Conservation (phyloP, 1,284 basidiomycete species). For the Tilletia caries region DNA sequence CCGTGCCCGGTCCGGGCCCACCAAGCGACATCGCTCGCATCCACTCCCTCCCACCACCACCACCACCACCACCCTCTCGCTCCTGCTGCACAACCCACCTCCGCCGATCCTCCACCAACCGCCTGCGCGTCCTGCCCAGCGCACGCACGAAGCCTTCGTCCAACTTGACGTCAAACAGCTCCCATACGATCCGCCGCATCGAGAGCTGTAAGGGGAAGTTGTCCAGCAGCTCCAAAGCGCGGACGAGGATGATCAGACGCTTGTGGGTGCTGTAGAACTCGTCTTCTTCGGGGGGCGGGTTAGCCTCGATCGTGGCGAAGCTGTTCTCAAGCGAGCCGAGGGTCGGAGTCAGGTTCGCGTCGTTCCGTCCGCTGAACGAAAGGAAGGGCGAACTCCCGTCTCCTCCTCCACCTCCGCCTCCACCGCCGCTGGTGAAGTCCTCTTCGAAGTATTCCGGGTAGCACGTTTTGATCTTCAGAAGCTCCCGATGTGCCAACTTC, state of each 20-base stretch:
- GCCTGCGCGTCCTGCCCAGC: not conserved
- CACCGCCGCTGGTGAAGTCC: constrained; percentile 15
- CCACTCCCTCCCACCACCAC: not conserved
- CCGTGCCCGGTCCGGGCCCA: not conserved
- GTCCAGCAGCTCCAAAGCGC: constrained; percentile 43
- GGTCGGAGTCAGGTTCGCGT: constrained; percentile 11
- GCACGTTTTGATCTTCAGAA: constrained; percentile 59
- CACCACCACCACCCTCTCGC: no score
- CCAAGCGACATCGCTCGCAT: not conserved
- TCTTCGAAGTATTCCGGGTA: constrained; percentile 34
- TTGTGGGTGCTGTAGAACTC: not conserved
- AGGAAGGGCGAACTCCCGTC: no score
- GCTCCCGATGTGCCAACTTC: constrained; percentile 37
- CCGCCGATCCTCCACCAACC: not conserved
- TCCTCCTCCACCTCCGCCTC: not conserved
- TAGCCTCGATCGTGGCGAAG: not conserved
- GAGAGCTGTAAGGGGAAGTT: constrained; percentile 70
- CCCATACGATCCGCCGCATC: constrained; percentile 84
- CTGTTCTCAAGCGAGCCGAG: not conserved
- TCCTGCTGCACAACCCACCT: not conserved
- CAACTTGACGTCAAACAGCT: constrained; percentile 70
- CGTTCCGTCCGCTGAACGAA: not conserved
- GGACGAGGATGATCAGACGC: constrained; percentile 24
- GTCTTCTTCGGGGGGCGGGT: not conserved
- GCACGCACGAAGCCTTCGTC: constrained; percentile 28